Percentiles rank a stretch among this genome's conserved stretches.
Evolutionary conservation across 2,329 filamentous ascomycete species (phyloP).

Genomic region (Fusarium nanum): DNA sequence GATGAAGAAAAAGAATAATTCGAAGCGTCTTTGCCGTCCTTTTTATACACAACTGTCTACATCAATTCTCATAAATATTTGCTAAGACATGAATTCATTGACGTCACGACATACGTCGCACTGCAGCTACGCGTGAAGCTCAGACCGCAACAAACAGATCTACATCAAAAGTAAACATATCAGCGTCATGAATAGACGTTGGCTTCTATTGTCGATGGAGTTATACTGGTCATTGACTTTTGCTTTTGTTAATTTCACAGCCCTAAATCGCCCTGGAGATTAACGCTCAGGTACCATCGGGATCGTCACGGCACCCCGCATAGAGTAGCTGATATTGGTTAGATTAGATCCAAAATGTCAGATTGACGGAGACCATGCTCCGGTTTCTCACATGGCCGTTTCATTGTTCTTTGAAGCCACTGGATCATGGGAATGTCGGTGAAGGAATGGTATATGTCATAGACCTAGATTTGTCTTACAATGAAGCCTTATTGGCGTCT

Average conservation of each 20-base stretch:
- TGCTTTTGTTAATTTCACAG: conserved; percentile 11
- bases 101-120: conserved; percentile 7
- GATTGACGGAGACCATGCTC: conserved; percentile 3
- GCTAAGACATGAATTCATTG: neutral
- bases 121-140: neutral
- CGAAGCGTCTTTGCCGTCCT: neutral
- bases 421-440: neutral
- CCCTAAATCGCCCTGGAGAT: neutral
- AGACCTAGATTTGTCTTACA: neutral
- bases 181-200: conserved; percentile 16
- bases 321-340: neutral
- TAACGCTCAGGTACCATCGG: conserved; percentile 14
- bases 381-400: neutral
- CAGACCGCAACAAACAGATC: neutral
- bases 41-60: conserved; percentile 1
- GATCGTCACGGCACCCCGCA: neutral
- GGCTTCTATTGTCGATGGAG: neutral
- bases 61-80: neutral
- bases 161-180: neutral
- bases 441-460: neutral
- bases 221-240: conserved; percentile 27
- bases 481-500: neutral
- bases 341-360: neutral
- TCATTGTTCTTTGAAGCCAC: neutral
- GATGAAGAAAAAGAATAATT: neutral